phyloP scores from a whole-genome alignment of 163 green algal species.

The Coccomyxa subellipsoidea region DNA sequence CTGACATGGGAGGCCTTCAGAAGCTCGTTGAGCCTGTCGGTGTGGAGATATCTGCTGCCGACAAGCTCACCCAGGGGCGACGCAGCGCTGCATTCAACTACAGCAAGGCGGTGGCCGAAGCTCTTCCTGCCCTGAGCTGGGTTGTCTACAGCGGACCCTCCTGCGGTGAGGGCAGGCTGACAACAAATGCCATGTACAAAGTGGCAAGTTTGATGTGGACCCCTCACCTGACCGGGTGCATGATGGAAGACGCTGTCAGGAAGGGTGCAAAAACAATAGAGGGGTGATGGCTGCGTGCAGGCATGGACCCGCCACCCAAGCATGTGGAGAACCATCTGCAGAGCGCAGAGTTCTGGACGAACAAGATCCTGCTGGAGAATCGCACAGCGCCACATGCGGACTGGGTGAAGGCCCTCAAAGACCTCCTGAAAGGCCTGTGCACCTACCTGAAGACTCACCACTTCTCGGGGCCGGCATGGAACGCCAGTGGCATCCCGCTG shows the following conservation, averaged over 20 bases:
- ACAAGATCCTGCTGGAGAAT: conserved; percentile 86
- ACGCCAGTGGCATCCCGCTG: conserved; percentile 42
- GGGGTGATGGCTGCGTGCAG: conserved; percentile 32
- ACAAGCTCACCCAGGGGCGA: conserved; percentile 51
- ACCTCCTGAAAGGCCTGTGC: conserved; percentile 56
- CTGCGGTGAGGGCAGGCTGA: background rate
- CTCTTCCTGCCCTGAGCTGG: conserved; percentile 70
- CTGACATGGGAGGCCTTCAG: conserved; percentile 56
- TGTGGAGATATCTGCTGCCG: conserved; percentile 57
- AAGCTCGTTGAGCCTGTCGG: conserved; percentile 68
- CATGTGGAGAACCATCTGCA: conserved; percentile 79
- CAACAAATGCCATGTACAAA: no score
- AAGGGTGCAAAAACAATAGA: background rate
- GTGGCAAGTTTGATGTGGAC: no score
- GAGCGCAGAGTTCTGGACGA: conserved; percentile 87
- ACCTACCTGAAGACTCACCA: conserved; percentile 57
- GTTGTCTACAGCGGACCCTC: conserved; percentile 63
- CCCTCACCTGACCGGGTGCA: no score
- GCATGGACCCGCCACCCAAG: conserved; percentile 67
- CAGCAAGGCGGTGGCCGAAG: conserved; percentile 71
- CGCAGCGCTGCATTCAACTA: conserved; percentile 59
- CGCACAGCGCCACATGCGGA: conserved; percentile 54
- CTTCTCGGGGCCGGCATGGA: conserved; percentile 67
- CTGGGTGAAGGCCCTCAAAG: conserved; percentile 78
- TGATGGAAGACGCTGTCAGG: no score